Evolutionary conservation across 305 asterid genomes (phyloP).

Genomic region (Fraxinus velutina): DNA sequence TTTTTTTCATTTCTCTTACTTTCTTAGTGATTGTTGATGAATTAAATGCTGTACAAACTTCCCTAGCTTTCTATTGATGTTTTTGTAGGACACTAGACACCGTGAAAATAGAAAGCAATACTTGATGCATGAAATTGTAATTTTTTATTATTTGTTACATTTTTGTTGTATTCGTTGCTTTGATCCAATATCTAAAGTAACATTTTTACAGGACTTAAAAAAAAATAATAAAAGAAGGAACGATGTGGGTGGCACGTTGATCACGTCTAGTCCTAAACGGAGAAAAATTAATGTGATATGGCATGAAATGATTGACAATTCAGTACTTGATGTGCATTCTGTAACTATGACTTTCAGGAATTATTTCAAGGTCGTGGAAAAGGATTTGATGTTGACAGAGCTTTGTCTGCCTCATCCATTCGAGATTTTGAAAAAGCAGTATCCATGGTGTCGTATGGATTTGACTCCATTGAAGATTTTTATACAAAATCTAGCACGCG

Average conservation of each 20-base stretch:
- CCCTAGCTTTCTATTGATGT: background rate
- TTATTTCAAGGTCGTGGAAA: slow-evolving; percentile 87
- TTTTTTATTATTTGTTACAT: background rate
- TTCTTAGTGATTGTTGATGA: background rate
- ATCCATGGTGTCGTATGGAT: slow-evolving; percentile 83
- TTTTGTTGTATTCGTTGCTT: background rate
- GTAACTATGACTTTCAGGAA: slow-evolving; percentile 50
- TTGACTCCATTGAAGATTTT: slow-evolving; percentile 62
- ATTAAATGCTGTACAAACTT: background rate
- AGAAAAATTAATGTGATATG: background rate
- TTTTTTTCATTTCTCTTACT: background rate
- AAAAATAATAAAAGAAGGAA: too few relatives aligned
- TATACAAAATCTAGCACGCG: slow-evolving; percentile 81
- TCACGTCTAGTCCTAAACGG: background rate
- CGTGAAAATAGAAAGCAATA: background rate
- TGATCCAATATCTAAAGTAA: background rate
- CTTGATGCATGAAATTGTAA: background rate
- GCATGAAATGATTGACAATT: background rate
- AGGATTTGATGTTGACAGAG: slow-evolving; percentile 77
- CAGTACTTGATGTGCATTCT: slow-evolving; percentile 5
- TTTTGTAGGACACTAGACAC: background rate
- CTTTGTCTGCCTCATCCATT: slow-evolving; percentile 64
- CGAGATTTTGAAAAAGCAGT: slow-evolving; percentile 82
- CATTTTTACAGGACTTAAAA: background rate
- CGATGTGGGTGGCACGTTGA: background rate